Conservation (phyloP, 768 basidiomycete species). For the Pisolithus orientalis region DNA sequence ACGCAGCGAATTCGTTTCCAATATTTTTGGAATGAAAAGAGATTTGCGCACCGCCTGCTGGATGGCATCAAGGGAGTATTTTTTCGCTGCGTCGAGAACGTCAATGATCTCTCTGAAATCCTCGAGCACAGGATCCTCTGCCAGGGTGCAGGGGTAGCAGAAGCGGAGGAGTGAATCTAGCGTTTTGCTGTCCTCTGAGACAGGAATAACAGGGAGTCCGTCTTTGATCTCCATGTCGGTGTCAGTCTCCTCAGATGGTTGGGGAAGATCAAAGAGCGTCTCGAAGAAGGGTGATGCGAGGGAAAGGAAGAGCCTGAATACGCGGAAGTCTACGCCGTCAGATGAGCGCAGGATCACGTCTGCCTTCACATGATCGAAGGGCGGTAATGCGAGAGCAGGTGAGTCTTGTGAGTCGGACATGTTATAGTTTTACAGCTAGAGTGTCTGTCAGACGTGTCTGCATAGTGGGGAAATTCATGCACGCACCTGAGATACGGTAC, state of each 20-base stretch:
- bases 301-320: constrained; percentile 28
- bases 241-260: constrained; percentile 8
- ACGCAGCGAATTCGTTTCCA: constrained; percentile 18
- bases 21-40: constrained; percentile 11
- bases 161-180: constrained; percentile 22
- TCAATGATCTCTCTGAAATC: constrained; percentile 1
- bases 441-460: not conserved
- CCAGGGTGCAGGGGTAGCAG: constrained; percentile 19
- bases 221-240: too few relatives aligned
- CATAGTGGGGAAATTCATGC: too few relatives aligned
- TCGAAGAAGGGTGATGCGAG: constrained; percentile 31
- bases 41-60: constrained; percentile 13
- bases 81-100: constrained; percentile 11
- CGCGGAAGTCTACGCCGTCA: constrained; percentile 24
- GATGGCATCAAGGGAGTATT: constrained; percentile 12
- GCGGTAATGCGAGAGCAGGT: constrained; percentile 8
- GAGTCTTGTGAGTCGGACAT: not conserved
- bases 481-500: too few relatives aligned
- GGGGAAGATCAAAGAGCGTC: constrained; percentile 25
- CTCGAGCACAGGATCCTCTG: constrained; percentile 11
- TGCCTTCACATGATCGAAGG: constrained; percentile 17
- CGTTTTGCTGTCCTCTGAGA: constrained; percentile 17
- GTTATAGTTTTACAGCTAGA: not conserved
- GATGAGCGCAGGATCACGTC: constrained; percentile 21
- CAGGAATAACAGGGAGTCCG: constrained; percentile 13